Conservation (phyloP, 1,139 yeast species). For the Candida smagusa region DNA sequence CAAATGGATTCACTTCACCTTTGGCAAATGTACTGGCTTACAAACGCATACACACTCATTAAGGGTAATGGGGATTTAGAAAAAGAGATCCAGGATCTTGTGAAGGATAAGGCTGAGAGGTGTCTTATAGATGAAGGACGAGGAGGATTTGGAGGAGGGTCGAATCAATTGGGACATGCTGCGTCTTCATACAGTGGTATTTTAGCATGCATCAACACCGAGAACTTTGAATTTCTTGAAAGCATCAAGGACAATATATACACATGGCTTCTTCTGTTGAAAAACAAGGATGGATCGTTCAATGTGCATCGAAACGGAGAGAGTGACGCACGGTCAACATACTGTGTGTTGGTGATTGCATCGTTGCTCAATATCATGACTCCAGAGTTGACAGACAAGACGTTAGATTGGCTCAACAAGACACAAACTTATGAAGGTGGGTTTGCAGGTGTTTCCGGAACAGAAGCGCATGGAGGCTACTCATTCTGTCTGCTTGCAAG, state of each 20-base stretch:
- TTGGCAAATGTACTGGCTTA: conserved; percentile 86
- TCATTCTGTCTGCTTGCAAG: conserved; percentile 87
- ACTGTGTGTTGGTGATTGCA: conserved; percentile 80
- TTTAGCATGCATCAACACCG: conserved; percentile 55
- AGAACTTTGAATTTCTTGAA: conserved; percentile 34
- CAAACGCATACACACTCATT: conserved; percentile 43
- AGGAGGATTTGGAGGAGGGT: conserved; percentile 87
- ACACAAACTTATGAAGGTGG: conserved; percentile 98
- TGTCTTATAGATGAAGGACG: conserved; percentile 29
- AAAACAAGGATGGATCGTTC: conserved; percentile 71
- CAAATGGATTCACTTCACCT: conserved; percentile 83
- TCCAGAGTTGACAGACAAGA: conserved; percentile 53
- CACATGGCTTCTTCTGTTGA: conserved; percentile 64
- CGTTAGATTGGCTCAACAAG: conserved; percentile 55
- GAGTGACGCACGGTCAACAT: conserved; percentile 79
- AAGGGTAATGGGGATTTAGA: conserved; percentile 2
- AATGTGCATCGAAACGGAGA: conserved; percentile 79
- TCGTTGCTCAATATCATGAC: conserved; percentile 62
- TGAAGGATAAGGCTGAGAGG: conserved; percentile 23
- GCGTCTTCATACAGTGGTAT: conserved; percentile 85
- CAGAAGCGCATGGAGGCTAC: conserved; percentile 98
- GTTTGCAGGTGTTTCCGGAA: conserved; percentile 73
- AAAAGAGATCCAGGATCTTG: conserved; percentile 10
- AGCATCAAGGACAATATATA: conserved; percentile 39
- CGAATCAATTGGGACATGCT: conserved; percentile 74